Evolutionary conservation across 768 basidiomycete species (phyloP), one percentile per base, ranked within the genome.

Genomic region (Lactarius hatsudake): DNA sequence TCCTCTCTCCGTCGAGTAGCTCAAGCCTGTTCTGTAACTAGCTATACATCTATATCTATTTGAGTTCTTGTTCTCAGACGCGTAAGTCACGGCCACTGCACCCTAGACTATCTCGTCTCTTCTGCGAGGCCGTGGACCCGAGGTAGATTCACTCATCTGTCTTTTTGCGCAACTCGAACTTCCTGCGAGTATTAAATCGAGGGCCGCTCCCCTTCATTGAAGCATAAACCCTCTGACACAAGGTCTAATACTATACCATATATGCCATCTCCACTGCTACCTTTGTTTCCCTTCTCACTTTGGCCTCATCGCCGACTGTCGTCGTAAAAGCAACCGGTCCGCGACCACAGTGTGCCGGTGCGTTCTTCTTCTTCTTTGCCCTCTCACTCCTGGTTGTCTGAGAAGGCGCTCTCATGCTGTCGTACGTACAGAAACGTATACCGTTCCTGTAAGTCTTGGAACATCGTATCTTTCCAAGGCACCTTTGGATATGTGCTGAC

Each of bases 291-390:
- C 40, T 43, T 28, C 63, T 67, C 26, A n/a, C 63, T 54, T 30
- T 66, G 34, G 28, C 20, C 36, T 42, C 63, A 8, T 30, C 43
- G 0, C 20, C 61, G 64, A 28, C 59, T n/a, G 40, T 40, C 20
- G 36, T 64, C 28, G 58, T 65, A 34, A 32, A 53, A 26, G 67
- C 61, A 1, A 9, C 1, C 28, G 67, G 58, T 26, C 64, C 67
- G 5, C 59, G 59, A 20, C 9, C 28, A 26, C 54, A 34, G 32
- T 66, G 64, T 26, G 6, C 2, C 9, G 55, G 67, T 68, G 26
- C n/a, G 64, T 34, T 34, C 34, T 1, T 57, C 13, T 8, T 51
- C 40, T 66, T 38, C 12, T n/a, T n/a, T n/a, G 4, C 5, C 23
- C 13, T 26, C 23, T 12, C 12, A 20, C 12, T 6, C 13, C 36